These are phyloP conservation scores for Catharanthus roseus DNA, from an alignment of 257 asterid species.

Conservation along the genomic window DNA sequence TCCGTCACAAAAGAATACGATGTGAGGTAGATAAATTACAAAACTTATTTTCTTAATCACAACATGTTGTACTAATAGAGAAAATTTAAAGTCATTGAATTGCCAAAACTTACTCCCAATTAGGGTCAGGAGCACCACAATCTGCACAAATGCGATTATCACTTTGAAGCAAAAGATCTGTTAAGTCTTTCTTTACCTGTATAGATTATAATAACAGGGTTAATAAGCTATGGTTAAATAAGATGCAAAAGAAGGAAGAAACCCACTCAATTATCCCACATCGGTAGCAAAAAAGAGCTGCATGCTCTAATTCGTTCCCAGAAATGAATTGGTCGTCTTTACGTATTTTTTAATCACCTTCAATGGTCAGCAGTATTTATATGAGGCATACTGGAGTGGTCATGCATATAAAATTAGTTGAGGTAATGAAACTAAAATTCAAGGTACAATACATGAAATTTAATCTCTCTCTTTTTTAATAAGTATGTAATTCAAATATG, in stretches of 20 bases:
- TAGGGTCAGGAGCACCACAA: slow-evolving; percentile 93
- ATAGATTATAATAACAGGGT: neutral
- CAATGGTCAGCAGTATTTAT: neutral
- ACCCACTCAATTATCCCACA: neutral
- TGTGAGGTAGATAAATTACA: neutral
- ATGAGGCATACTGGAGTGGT: neutral
- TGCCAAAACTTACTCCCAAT: slow-evolving; percentile 95
- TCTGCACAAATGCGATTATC: slow-evolving; percentile 93
- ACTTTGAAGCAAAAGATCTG: slow-evolving; percentile 64
- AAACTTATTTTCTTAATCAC: neutral
- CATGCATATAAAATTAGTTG: too few species aligned
- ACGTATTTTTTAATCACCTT: neutral
- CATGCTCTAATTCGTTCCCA: neutral
- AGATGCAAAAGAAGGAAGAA: neutral
- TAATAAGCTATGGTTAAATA: neutral
- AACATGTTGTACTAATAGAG: neutral
- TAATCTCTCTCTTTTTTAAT: neutral
- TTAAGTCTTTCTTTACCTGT: slow-evolving; percentile 79
- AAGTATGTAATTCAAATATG: neutral
- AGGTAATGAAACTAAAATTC: neutral
- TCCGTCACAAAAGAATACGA: neutral
- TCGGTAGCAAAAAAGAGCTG: neutral
- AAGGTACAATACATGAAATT: neutral
- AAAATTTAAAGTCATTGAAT: slow-evolving; percentile 3
- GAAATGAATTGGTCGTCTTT: neutral